Evolutionary conservation across 768 basidiomycete species (phyloP), one percentile per base, ranked within the genome.

Genomic region (Phylloporus sp.): DNA sequence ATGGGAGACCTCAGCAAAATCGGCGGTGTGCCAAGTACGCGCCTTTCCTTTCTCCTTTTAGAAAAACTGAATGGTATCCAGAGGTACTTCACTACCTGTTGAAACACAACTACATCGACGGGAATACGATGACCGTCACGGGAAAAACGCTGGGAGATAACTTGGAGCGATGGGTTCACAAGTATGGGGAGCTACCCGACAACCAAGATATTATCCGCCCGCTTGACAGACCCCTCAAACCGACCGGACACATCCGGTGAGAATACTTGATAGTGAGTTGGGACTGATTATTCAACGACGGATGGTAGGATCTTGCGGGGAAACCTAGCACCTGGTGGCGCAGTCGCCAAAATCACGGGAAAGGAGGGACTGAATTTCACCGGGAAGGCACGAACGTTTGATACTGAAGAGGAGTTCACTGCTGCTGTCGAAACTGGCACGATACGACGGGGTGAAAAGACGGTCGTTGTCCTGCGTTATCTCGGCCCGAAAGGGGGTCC

Each of bases 1-100:
- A 97, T 98, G 93, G 94, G 95, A 71, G 91, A 98, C 64, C 84
- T 99, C 9, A 84, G 91, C 79, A 91, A 88, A 69, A 85, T 98
- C 52, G 97, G 97, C 49, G 97, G 95, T 50, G 94, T 95, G 59
- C 95, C 97, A 5, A 89, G 94, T 95, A 71, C 55, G 88, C 76
- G 9, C 22, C 9, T 7, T 42, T 22, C 12, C 32, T 20, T 44
- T 43, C 35, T 50, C 31, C 16, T 28, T 45, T 36, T 31, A 22
- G 39, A 32, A 42, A 35, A 41, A n/a, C 47, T 22, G 40, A 49
- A 20, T 22, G 15, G 13, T 27, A 5, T 32, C 47, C 66, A 95
- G 93, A 88, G 73, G 82, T 97, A 54, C 78, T 97, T 32, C 79
- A 81, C 27, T 95, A 89, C 74, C 73, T 97, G 50, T 75, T 95